Evolutionary conservation across 2,329 filamentous ascomycete genomes (phyloP).

Genomic region (Neodidymelliopsis sp.): DNA sequence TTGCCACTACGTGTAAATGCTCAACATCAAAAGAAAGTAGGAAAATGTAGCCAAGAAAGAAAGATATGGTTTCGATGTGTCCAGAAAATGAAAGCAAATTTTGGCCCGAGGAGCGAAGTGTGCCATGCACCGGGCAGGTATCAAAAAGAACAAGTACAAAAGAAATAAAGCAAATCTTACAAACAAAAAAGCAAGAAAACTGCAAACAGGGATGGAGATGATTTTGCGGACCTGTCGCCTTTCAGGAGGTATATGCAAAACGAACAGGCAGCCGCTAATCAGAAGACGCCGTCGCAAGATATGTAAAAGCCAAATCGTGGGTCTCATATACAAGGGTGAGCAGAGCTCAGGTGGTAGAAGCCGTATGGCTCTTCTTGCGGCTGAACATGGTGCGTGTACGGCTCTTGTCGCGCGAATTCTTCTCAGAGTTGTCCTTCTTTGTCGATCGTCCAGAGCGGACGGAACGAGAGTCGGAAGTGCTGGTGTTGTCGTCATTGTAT

Average conservation of each 20-base stretch:
- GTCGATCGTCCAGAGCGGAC: constrained; percentile 57
- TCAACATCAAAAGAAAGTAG: constrained; percentile 11
- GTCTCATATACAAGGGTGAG: constrained; percentile 39
- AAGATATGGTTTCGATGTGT: constrained; percentile 19
- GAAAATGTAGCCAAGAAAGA: background rate
- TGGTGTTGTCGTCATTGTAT: constrained; percentile 66
- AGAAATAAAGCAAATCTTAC: constrained; percentile 16
- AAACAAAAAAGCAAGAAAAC: constrained; percentile 16
- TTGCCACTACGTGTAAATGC: constrained; percentile 8
- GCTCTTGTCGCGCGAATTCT: constrained; percentile 78
- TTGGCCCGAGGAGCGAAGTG: constrained; percentile 23
- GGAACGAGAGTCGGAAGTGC: constrained; percentile 49
- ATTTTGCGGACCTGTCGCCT: constrained; percentile 10
- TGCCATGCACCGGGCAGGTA: constrained; percentile 39
- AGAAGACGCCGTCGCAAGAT: constrained; percentile 44
- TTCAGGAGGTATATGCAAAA: constrained; percentile 41
- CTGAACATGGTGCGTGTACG: constrained; percentile 77
- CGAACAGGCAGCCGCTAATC: constrained; percentile 29
- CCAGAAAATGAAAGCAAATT: constrained; percentile 20
- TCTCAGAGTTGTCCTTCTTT: constrained; percentile 53
- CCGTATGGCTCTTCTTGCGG: constrained; percentile 58
- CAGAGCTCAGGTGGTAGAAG: constrained; percentile 20
- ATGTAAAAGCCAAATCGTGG: constrained; percentile 41
- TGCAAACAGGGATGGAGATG: constrained; percentile 4
- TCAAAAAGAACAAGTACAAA: constrained; percentile 26